Evolutionary conservation across 2,329 filamentous ascomycete genomes (phyloP), one percentile per base, ranked within the genome.

Genomic region (Fusarium goolgardi): DNA sequence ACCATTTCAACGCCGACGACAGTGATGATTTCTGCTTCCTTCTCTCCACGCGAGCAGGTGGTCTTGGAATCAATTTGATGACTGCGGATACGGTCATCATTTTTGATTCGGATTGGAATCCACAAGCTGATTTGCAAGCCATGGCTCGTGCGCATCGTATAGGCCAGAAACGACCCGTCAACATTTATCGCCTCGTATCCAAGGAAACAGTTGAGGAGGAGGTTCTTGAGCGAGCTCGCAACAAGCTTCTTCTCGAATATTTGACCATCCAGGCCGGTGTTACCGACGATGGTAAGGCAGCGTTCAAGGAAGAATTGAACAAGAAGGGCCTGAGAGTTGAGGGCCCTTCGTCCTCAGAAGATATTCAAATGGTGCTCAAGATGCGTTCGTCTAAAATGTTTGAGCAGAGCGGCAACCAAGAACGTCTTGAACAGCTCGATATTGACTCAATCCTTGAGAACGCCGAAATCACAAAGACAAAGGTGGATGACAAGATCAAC

Each of bases 321-420:
- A 93, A 94, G 79, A 91, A 94, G 78, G 88, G 88, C 79, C 81
- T 82, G 80, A 91, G 82, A 84, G 88, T 85, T 35, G 90, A 91
- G 55, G 94, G 97, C 72, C 94, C 95, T 10, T 95, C 90, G 61
- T 96, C 93, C 4, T 93, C 93, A 1, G 95, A 97, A 69, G 96
- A 97, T 75, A 98, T 98, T 70, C 97, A 96, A 66, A 92, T 92
- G 78, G 97, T 99, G 61, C 86, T 99, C 75, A 98, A 98, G 82
- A 94, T 95, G 80, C 91, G 96, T 71, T 97, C 96, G n/a, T 96
- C 97, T 77, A 97, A 96, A 80, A 97, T 99, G 91, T 99, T 99
- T 72, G 95, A 98, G 79, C 95, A 97, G 78, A 96, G 92, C 13
- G 93, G 93, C 61, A 99, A 99, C 76, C 96, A 99, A 79, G 91